phyloP scores from a whole-genome alignment of 352 stramenopile species.

The Phytopythium vexans region DNA sequence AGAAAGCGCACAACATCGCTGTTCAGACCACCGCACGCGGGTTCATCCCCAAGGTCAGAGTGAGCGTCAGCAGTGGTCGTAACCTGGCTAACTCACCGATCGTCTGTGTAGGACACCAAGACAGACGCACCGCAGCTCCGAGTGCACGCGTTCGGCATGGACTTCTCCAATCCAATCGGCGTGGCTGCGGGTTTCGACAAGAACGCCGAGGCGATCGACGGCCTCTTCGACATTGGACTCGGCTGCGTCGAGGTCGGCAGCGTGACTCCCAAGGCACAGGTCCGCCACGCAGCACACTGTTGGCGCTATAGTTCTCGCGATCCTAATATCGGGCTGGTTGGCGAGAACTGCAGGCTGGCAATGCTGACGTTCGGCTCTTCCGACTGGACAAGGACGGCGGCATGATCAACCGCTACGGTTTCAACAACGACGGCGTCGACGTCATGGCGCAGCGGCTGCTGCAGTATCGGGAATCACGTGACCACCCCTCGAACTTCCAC shows the following conservation, averaged over 20 bases:
- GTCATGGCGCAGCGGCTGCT: constrained; percentile 69
- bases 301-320: background rate
- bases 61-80: background rate
- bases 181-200: constrained; percentile 99
- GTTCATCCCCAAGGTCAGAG: constrained; percentile 53
- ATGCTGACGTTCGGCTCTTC: constrained; percentile 96
- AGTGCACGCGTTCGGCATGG: constrained; percentile 54
- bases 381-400: constrained; percentile 90
- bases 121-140: constrained; percentile 51
- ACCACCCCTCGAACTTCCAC: constrained; percentile 16
- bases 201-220: constrained; percentile 91
- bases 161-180: constrained; percentile 92
- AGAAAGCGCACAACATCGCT: constrained; percentile 83
- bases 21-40: constrained; percentile 78
- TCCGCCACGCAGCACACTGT: background rate
- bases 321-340: too few species aligned
- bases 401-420: constrained; percentile 98
- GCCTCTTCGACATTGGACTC: constrained; percentile 93
- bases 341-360: constrained; percentile 61
- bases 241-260: constrained; percentile 94
- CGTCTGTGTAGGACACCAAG: constrained; percentile 26
- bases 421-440: constrained; percentile 94
- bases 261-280: constrained; percentile 94
- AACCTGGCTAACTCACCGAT: too few species aligned
- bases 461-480: constrained; percentile 43